Base-by-base conservation (phyloP, 2,329 filamentous ascomycete genomes). In the Nigrospora sphaerica region DNA sequence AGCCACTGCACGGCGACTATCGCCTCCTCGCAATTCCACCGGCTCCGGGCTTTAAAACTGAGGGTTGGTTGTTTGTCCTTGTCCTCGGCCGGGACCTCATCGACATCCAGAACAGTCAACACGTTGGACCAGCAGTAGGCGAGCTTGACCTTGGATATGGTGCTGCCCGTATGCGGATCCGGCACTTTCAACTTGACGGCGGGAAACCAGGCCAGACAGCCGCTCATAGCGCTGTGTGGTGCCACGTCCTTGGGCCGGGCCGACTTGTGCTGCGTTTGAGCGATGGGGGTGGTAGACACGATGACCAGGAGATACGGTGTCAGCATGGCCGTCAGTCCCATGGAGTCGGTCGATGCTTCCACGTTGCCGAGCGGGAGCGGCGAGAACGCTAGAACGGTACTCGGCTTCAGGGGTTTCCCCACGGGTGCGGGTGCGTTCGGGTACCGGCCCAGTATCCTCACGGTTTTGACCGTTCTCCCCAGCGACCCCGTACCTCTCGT, bases 41-140 rank as follows among this genome's bases (percentile, higher is more conserved):
- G 77, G 65, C 85, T 95, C 47, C 91, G 82, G 3, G 89, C 79
- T 58, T 78, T 83, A 66, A 98, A 98, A 39, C 78, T 80, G 18
- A 97, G 78, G 40, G 76, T 83, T 2, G 88, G 80, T 4, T 87
- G 88, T 57, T 88, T 90, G 54, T 92, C 86, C 51, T 81, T 83
- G 54, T 89, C 83, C 13, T 81, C 77, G 1, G 77, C 67, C 17
- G 77, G 75, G 12, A 83, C 72, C 55, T 93, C 86, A 44, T 92
- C 83, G 12, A 97, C 81, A 52, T 98, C 93, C 19, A 98, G 70
- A 6, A 98, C 84, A 0, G 91, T 97, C 53, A 98, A 70, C n/a
- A 97, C 82, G 58, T 97, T 97, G 2, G 93, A 97, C 93, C 93
- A 98, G 65, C 91, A 96, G 68, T 98, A 98, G 1, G 88, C 92